Evolutionary conservation across 768 basidiomycete genomes (phyloP).

Genomic region (Mycena maculata): DNA sequence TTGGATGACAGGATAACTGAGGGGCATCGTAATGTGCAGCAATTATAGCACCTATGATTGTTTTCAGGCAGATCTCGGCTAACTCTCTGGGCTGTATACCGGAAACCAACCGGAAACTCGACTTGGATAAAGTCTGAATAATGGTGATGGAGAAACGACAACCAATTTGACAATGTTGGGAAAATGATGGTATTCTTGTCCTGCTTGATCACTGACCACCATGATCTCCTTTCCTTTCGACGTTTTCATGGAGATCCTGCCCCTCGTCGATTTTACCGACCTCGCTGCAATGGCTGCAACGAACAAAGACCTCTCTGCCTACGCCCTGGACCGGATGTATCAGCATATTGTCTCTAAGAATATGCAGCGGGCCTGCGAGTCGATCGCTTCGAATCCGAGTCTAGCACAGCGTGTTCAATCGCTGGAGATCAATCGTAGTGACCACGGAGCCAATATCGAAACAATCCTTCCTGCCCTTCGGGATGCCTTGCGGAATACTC

Average conservation of each 20-base stretch:
- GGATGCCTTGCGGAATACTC: slow-evolving; percentile 10
- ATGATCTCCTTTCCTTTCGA: slow-evolving; percentile 29
- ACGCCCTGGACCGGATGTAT: slow-evolving; percentile 25
- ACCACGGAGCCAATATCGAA: neutral
- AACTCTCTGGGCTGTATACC: too few relatives aligned
- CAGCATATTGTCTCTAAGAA: slow-evolving; percentile 1
- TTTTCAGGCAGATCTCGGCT: too few relatives aligned
- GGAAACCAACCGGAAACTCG: too few relatives aligned
- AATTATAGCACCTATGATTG: too few relatives aligned
- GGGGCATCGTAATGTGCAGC: too few relatives aligned
- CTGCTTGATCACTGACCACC: slow-evolving; percentile 10
- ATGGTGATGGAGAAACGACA: too few relatives aligned
- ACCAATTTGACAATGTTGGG: too few relatives aligned
- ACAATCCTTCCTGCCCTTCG: slow-evolving; percentile 13
- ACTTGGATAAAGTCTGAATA: too few relatives aligned
- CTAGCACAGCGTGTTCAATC: slow-evolving; percentile 22
- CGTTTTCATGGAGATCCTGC: slow-evolving; percentile 30
- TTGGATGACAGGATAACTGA: too few relatives aligned
- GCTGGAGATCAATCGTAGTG: slow-evolving; percentile 8
- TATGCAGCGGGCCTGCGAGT: slow-evolving; percentile 17
- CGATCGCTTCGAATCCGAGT: slow-evolving; percentile 12
- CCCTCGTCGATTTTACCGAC: slow-evolving; percentile 6
- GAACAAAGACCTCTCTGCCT: slow-evolving; percentile 21
- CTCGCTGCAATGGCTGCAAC: slow-evolving; percentile 18
- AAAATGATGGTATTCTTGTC: too few relatives aligned